phyloP scores from a whole-genome alignment of 371 early-diverging fungal species.

The Apophysomyces trapeziformis region DNA sequence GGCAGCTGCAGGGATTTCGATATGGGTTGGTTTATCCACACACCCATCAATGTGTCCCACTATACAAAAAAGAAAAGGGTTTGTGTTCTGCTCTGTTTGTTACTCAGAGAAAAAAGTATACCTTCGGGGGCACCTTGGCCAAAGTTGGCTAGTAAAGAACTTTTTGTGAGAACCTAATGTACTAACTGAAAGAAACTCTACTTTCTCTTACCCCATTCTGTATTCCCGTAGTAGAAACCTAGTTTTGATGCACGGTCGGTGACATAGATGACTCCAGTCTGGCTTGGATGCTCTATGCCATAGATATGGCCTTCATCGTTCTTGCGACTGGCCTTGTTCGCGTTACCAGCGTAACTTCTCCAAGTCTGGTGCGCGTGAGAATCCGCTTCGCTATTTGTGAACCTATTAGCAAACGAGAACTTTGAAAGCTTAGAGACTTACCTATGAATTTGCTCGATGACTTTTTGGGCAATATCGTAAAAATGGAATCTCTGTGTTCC shows the following conservation, averaged over 20 bases:
- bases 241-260: constrained; percentile 52
- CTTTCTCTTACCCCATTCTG: constrained; percentile 37
- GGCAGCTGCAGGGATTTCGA: constrained; percentile 26
- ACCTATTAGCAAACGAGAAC: neutral
- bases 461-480: constrained; percentile 32
- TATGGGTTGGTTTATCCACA: constrained; percentile 34
- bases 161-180: constrained; percentile 6
- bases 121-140: constrained; percentile 65
- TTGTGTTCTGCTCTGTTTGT: neutral
- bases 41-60: constrained; percentile 51
- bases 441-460: constrained; percentile 36
- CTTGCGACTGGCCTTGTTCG: constrained; percentile 11
- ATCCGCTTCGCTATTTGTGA: constrained; percentile 23
- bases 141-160: constrained; percentile 39
- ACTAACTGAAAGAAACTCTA: neutral
- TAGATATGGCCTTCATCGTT: constrained; percentile 19
- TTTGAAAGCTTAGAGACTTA: constrained; percentile 1
- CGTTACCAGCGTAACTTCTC: constrained; percentile 30
- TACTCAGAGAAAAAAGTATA: constrained; percentile 16
- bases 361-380: constrained; percentile 28
- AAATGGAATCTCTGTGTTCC: constrained; percentile 19
- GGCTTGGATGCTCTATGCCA: constrained; percentile 48
- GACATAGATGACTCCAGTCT: constrained; percentile 57
- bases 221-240: constrained; percentile 47
- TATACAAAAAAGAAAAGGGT: constrained; percentile 1